phyloP scores from a whole-genome alignment of 2,329 filamentous ascomycete genomes.

The Colletotrichum brevisporum region DNA sequence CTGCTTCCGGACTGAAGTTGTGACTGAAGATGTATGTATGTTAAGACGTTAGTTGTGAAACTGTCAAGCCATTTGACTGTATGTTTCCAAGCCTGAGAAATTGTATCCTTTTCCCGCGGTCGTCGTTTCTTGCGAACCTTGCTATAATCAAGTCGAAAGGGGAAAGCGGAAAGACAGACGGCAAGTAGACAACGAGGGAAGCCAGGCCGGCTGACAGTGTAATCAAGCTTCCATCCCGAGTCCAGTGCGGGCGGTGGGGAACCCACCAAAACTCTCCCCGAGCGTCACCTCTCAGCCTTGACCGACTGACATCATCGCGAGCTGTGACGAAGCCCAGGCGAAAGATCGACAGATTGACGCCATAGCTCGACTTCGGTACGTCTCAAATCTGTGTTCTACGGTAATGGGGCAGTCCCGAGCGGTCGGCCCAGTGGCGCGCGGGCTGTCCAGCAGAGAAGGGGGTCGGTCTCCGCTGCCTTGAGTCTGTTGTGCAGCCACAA shows the following conservation, averaged over 20 bases:
- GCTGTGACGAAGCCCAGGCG: conserved; percentile 33
- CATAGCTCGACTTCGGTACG: conserved; percentile 28
- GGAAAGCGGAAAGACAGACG: no score
- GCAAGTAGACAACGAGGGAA: neutral
- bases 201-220: conserved; percentile 6
- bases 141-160: no score
- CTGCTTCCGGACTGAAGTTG: neutral
- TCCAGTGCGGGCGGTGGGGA: conserved; percentile 33
- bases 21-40: neutral
- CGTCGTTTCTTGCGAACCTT: no score
- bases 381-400: neutral
- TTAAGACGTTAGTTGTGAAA: neutral
- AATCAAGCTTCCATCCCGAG: conserved; percentile 16
- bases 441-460: neutral
- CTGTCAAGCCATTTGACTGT: no score
- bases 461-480: neutral
- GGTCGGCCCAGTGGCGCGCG: conserved; percentile 13
- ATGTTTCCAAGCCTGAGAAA: no score
- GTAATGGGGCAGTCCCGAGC: conserved; percentile 6
- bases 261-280: conserved; percentile 29
- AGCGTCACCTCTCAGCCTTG: conserved; percentile 32
- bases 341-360: conserved; percentile 39
- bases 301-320: conserved; percentile 39
- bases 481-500: neutral
- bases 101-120: no score